Evolutionary conservation across 2,329 filamentous ascomycete species (phyloP), one percentile per base, ranked within the genome.

Genomic region (Verticillium nubilum): DNA sequence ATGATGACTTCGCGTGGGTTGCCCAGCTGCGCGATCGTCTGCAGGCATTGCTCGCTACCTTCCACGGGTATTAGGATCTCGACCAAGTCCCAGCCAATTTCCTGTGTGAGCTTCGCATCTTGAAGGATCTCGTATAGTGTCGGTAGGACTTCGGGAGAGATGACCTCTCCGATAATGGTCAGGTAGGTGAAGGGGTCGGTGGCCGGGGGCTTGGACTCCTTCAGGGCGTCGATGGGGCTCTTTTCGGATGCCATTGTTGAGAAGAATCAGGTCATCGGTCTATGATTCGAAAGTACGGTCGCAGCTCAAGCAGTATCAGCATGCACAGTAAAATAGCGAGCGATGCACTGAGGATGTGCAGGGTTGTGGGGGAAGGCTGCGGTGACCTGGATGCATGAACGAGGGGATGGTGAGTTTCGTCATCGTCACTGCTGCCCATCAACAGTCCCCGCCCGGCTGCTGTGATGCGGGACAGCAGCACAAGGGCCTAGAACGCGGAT

Each of bases 51-150:
- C 65, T 89, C 86, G n/a, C 87, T 88, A 13, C 82, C 85, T 1
- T 89, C 80, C 5, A 92, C 75, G 35, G 85, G 80, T 26, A 92
- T 79, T 4, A 95, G 81, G 68, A 91, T 84, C 69, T 90, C 87
- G 25, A 95, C 87, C 57, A 94, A 76, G 70, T 95, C 91, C 91
- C 91, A 95, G 56, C 91, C 91, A 67, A 94, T 92, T 59, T 91
- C 88, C 61, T 83, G 84, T 2, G 89, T 91, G 59, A 93, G 77
- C 60, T 83, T 79, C 10, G 80, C 78, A 78, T 91, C 86, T 70
- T 89, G 84, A 19, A 91, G 78, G 35, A 90, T 84, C 25, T 87
- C 80, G 65, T 91, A 83, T 53, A 94, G 79, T 3, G 83, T 76
- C 1, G 89, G 87, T 52, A 94, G 77, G 61, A 88, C 80, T 61